Conservation (phyloP, 352 stramenopile genomes). For the Globisporangium paddicum region DNA sequence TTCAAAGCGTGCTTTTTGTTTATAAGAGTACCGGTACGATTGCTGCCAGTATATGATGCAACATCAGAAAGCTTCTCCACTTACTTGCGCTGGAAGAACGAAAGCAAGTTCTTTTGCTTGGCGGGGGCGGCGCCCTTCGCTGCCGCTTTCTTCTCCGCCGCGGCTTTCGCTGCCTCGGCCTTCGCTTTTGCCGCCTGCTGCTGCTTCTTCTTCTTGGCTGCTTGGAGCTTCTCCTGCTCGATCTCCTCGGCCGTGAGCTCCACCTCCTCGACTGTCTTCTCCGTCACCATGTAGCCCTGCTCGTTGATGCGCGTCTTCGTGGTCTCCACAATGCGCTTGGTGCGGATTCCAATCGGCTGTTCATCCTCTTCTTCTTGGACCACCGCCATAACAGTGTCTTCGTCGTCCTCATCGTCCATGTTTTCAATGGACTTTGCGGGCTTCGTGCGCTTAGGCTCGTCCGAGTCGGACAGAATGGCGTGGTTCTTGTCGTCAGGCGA, state of each 20-base stretch:
- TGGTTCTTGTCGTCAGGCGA: slow-evolving; percentile 22
- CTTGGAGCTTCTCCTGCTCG: slow-evolving; percentile 36
- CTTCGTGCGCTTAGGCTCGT: slow-evolving; percentile 10
- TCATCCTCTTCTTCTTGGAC: slow-evolving; percentile 14
- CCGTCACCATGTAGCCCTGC: slow-evolving; percentile 83
- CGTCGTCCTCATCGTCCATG: background rate
- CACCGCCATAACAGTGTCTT: background rate
- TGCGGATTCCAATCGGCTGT: slow-evolving; percentile 15
- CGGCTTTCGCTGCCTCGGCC: slow-evolving; percentile 28
- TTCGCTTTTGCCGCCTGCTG: slow-evolving; percentile 27
- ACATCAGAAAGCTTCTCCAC: background rate
- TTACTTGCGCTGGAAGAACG: slow-evolving; percentile 51
- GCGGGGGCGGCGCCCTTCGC: slow-evolving; percentile 34
- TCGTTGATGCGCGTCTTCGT: slow-evolving; percentile 78
- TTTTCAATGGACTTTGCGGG: slow-evolving; percentile 12
- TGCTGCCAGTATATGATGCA: background rate
- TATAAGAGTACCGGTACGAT: background rate
- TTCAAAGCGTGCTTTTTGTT: background rate
- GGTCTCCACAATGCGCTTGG: slow-evolving; percentile 51
- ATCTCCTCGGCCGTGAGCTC: slow-evolving; percentile 58
- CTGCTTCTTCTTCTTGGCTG: slow-evolving; percentile 56
- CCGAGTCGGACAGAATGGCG: background rate
- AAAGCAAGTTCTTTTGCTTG: slow-evolving; percentile 69
- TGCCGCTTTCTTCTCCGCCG: slow-evolving; percentile 48
- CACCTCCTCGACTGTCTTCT: slow-evolving; percentile 69